Percentiles rank a stretch among this genome's conserved stretches.
These are phyloP conservation scores for Eucalyptus dawsonii DNA, from an alignment of 345 rosid species.

Conservation along the genomic window DNA sequence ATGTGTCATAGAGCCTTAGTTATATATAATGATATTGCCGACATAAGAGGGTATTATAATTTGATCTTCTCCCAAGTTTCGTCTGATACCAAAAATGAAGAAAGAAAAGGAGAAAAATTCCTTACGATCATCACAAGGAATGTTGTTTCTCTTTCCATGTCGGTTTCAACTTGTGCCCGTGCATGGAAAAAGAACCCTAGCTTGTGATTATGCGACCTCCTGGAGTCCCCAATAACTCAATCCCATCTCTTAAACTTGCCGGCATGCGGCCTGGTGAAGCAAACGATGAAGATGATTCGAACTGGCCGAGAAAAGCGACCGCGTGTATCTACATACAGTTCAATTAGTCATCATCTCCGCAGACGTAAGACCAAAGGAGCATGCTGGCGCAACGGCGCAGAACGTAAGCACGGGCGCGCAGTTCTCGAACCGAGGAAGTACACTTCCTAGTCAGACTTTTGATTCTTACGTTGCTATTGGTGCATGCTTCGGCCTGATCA, in stretches of 20 bases:
- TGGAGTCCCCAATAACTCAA: not conserved
- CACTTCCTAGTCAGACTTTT: slow-evolving; percentile 43
- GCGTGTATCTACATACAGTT: not conserved
- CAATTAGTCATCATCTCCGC: slow-evolving; percentile 31
- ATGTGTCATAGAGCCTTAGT: no score
- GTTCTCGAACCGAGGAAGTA: slow-evolving; percentile 52
- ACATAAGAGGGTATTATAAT: no score
- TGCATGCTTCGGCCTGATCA: not conserved
- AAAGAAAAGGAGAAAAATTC: not conserved
- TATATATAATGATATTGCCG: no score
- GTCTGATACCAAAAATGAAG: not conserved
- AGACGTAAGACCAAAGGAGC: slow-evolving; percentile 38
- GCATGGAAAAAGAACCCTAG: not conserved
- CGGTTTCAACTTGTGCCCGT: not conserved
- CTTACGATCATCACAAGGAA: not conserved
- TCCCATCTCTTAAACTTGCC: not conserved
- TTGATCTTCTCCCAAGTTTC: no score
- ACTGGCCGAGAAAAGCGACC: not conserved
- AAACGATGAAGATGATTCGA: not conserved
- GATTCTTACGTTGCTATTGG: not conserved
- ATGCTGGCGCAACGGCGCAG: no score
- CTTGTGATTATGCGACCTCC: no score
- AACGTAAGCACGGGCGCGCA: not conserved
- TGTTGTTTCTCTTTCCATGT: not conserved
- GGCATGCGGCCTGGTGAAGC: not conserved